phyloP scores from a whole-genome alignment of 768 basidiomycete species.

The Nidularia pulvinata region DNA sequence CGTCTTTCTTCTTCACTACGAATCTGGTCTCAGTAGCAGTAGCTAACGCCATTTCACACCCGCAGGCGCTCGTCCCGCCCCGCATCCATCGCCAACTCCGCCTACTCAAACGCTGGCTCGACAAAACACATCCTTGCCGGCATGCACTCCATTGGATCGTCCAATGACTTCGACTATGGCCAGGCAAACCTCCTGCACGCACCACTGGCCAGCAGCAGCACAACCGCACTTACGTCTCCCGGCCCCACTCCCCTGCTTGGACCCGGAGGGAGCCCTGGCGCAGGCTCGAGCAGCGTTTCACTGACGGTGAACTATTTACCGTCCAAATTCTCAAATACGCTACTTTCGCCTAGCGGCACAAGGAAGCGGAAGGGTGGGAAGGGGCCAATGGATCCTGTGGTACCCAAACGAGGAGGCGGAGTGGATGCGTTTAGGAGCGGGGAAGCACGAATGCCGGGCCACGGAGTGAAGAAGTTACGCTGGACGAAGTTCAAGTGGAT shows the following conservation, averaged over 20 bases:
- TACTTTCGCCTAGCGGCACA: constrained; percentile 31
- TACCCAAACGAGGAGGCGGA: constrained; percentile 70
- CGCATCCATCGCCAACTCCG: constrained; percentile 27
- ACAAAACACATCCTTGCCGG: constrained; percentile 30
- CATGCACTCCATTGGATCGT: constrained; percentile 15
- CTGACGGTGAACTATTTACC: constrained; percentile 74
- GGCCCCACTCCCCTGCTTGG: not conserved
- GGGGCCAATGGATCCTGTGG: constrained; percentile 19
- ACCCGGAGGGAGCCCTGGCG: not conserved
- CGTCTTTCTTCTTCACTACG: not conserved
- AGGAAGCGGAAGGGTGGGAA: constrained; percentile 31
- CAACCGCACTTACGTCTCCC: not conserved
- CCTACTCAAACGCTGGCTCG: constrained; percentile 27
- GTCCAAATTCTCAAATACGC: constrained; percentile 60
- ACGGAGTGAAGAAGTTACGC: constrained; percentile 38
- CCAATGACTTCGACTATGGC: not conserved
- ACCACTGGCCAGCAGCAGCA: not conserved
- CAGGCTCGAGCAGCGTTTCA: constrained; percentile 18
- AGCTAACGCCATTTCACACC: not conserved
- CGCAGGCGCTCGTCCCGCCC: not conserved
- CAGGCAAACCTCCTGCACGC: not conserved
- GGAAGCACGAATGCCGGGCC: constrained; percentile 48
- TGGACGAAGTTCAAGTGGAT: constrained; percentile 88
- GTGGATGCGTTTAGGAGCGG: constrained; percentile 62
- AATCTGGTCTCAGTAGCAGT: not conserved